These are phyloP conservation scores for Pseudogymnoascus sp. DNA, from an alignment of 2,329 filamentous ascomycete genomes.

Conservation along the genomic window DNA sequence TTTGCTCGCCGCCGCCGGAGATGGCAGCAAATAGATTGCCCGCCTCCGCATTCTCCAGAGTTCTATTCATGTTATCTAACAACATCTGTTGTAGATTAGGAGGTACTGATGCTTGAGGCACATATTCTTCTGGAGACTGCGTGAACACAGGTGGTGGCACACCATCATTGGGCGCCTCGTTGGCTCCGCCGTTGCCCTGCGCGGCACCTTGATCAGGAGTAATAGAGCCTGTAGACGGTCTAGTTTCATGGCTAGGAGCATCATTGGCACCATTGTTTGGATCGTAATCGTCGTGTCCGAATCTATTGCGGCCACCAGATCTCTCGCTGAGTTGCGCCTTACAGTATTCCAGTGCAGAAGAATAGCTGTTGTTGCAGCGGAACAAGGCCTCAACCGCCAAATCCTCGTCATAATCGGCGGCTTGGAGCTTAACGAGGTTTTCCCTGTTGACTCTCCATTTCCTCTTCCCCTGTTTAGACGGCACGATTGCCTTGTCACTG, in stretches of 20 bases:
- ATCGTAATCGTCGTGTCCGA: constrained; percentile 48
- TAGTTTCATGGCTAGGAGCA: constrained; percentile 25
- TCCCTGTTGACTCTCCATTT: constrained; percentile 45
- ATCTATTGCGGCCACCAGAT: constrained; percentile 55
- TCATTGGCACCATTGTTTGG: constrained; percentile 20
- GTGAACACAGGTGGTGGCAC: not conserved
- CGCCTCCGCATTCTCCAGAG: not conserved
- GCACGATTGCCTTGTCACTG: constrained; percentile 46
- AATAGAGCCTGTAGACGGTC: constrained; percentile 21
- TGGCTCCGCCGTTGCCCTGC: constrained; percentile 11
- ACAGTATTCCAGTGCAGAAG: constrained; percentile 66
- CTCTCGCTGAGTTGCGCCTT: constrained; percentile 49
- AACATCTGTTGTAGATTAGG: not conserved
- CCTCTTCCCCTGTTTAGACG: constrained; percentile 31
- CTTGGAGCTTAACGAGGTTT: constrained; percentile 31
- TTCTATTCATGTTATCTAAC: constrained; percentile 1
- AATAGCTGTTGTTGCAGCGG: constrained; percentile 61
- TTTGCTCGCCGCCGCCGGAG: constrained; percentile 10
- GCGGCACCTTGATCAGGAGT: constrained; percentile 22
- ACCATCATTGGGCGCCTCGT: not conserved
- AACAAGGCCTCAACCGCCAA: constrained; percentile 74
- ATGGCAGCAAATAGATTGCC: constrained; percentile 4
- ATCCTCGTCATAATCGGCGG: constrained; percentile 46
- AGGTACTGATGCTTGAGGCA: not conserved
- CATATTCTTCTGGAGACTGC: not conserved